phyloP scores from a whole-genome alignment of 1,284 basidiomycete species.

The Peniophora sp. region DNA sequence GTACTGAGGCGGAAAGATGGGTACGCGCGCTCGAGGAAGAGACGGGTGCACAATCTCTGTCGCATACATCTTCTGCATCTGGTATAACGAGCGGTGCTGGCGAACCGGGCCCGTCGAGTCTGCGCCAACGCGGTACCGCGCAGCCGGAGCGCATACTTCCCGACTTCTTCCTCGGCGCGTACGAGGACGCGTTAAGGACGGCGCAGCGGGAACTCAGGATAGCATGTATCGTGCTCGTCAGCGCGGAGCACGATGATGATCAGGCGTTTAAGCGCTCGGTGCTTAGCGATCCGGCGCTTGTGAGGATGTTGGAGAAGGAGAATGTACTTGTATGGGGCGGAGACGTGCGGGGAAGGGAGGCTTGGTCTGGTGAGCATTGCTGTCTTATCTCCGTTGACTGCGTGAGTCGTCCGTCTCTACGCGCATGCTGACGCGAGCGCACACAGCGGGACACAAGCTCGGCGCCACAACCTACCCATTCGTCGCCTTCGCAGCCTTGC shows the following conservation, averaged over 20 bases:
- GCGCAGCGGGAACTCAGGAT: constrained; percentile 71
- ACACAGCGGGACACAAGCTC: constrained; percentile 73
- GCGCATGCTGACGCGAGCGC: constrained; percentile 1
- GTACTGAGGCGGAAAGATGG: constrained; percentile 61
- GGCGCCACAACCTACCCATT: constrained; percentile 90
- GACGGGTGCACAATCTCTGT: constrained; percentile 45
- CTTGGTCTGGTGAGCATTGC: constrained; percentile 67
- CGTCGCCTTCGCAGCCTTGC: constrained; percentile 83
- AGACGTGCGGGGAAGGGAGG: constrained; percentile 73
- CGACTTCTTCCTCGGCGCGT: constrained; percentile 76
- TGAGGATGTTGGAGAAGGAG: constrained; percentile 60
- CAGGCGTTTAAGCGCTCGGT: constrained; percentile 76
- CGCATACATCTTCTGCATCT: constrained; percentile 38
- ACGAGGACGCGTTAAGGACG: constrained; percentile 69
- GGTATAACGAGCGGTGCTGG: constrained; percentile 14
- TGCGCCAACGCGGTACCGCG: constrained; percentile 13
- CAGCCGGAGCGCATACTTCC: constrained; percentile 45
- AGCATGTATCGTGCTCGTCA: constrained; percentile 80
- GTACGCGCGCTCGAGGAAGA: constrained; percentile 73
- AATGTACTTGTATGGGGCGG: constrained; percentile 81
- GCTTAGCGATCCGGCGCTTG: constrained; percentile 65
- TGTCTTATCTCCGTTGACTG: constrained; percentile 2
- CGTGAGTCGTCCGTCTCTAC: too few species aligned
- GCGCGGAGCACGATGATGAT: constrained; percentile 86
- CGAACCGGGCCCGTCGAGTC: constrained; percentile 16